Evolutionary conservation across 257 asterid genomes (phyloP), one percentile per base, ranked within the genome.

Genomic region (Solanum arcanum): DNA sequence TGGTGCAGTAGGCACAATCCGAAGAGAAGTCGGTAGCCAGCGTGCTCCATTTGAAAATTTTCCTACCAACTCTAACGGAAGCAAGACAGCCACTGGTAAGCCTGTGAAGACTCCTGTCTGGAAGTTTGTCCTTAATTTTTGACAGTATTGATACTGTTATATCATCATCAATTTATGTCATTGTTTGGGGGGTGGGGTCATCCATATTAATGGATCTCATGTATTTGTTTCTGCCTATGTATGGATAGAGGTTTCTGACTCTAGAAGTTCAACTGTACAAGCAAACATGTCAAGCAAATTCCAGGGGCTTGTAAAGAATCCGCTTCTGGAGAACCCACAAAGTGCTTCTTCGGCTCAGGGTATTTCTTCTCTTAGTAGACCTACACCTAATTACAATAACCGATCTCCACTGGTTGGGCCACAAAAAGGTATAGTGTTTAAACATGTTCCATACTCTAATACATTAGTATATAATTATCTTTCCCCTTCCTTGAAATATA

Each of bases 371-470:
- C 89, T 87, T 88, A 91, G 95, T 89, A 88, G 96, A 91, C 96
- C 98, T 83, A 91, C 98, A 18, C 94, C 97, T 76, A 93, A 91
- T 78, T 94, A 90, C 92, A 93, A 90, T 91, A 93, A 90, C 89
- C 91, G 93, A 59, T 88, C 95, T 83, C 98, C 92, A 89, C 94
- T 86, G 74, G 92, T 91, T 88, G 95, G 96, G 72, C 90, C 92
- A 39, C 94, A 92, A 87, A 96, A 93, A 94, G 97, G 99, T 93
- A 86, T 52, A 49, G 46, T 49, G 33, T 39, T 47, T 21, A 27
- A 21, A 29, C 44, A 47, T 16, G 44, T 47, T 80, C 42, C 9
- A 29, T 47, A 47, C 29, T 47, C 44, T 47, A 60, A 60, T 49
- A 31, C 85, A 9, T 47, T 80, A 80, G 85, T 80, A 47, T 47